Evolutionary conservation across 352 stramenopile species (phyloP), one percentile per base, ranked within the genome.

Genomic region (Globisporangium apiculatum): DNA sequence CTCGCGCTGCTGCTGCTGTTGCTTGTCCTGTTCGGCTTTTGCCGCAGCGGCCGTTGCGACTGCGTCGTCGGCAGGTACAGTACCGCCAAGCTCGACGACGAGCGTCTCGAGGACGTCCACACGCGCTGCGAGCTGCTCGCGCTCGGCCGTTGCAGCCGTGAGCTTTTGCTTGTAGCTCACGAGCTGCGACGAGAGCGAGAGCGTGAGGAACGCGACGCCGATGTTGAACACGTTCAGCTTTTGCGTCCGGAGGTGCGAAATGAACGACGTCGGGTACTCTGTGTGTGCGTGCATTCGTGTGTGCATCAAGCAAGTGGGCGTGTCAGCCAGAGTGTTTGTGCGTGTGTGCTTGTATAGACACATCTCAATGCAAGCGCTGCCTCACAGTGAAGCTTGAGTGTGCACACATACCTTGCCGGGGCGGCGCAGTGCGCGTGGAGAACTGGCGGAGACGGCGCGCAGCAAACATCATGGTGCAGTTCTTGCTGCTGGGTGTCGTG

Each of bases 171-270:
- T 89, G 73, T 79, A 80, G 48, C 73, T 73, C 36, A 94, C 81
- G 53, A 94, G 70, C 66, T 91, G 82, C 51, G 79, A 89, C 50
- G 84, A 89, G n/a, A 94, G 73, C 50, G 84, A 94, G 40, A 94
- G 68, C 64, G 84, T 90, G 57, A 94, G 67, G 67, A 91, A 88
- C 6, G 82, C 81, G 11, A 94, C 64, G 45, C 84, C 82, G 51
- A 94, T 87, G 71, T 91, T 91, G 64, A 92, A 94, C 64, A 89
- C 75, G 53, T 91, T 94, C 51, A 91, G 69, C 62, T 90, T 90
- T 64, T 94, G 78, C 18, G 70, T 89, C 62, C 71, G 71, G 54
- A 91, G 56, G 60, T 94, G 79, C 47, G 77, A 85, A 52, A 91
- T 58, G 66, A 94, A 94, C 49, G 81, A 91, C 60, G 69, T 89